phyloP scores from a whole-genome alignment of 2,329 filamentous ascomycete genomes.

The Fusarium sp. region DNA sequence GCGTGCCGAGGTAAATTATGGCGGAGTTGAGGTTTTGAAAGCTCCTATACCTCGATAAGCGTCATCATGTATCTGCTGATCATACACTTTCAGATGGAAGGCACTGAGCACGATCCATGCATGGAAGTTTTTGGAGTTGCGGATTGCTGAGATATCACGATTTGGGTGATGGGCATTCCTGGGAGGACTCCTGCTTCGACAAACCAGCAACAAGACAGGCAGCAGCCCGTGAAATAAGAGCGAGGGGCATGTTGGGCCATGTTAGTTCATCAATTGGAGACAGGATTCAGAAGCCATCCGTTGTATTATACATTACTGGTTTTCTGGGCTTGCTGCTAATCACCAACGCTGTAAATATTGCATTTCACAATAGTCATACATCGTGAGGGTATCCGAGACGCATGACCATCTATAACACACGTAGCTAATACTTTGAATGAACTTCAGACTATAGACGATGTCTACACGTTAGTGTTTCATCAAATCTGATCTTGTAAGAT shows the following conservation, averaged over 20 bases:
- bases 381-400: not conserved
- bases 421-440: not conserved
- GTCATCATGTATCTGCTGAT: conserved; percentile 1
- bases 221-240: not conserved
- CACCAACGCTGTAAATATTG: not conserved
- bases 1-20: conserved; percentile 24
- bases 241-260: not conserved
- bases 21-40: conserved; percentile 51
- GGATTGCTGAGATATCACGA: conserved; percentile 46
- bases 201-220: not conserved
- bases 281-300: not conserved
- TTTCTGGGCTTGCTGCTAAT: not conserved
- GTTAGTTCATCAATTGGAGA: not conserved
- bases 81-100: not conserved
- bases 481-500: not conserved
- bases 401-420: not conserved
- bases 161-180: conserved; percentile 12
- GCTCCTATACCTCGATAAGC: conserved; percentile 41
- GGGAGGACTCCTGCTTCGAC: conserved; percentile 26
- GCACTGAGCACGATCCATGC: conserved; percentile 46
- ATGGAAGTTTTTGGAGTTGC: conserved; percentile 50
- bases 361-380: not conserved
- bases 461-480: not conserved
- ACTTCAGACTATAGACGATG: not conserved
- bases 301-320: not conserved